Percentiles rank a stretch among this genome's conserved stretches.
Evolutionary conservation across 2,329 filamentous ascomycete genomes (phyloP).

Genomic region (Microdochium trichocladiopsis): DNA sequence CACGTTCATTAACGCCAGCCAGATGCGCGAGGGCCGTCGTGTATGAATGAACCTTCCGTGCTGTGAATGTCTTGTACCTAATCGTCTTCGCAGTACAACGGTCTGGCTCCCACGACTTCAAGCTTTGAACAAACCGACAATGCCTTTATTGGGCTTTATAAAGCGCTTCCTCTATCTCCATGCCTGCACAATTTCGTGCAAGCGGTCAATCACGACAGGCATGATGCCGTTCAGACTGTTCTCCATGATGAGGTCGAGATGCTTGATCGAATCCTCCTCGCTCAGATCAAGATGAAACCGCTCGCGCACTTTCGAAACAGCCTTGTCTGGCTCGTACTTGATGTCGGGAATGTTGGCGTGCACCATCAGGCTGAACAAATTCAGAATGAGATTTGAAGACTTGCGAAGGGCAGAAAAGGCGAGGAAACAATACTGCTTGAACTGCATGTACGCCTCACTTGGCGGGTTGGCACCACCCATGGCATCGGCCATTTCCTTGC

Average conservation of each 20-base stretch:
- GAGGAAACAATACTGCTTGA: slow-evolving; percentile 94
- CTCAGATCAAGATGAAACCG: slow-evolving; percentile 85
- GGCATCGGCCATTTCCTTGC: slow-evolving; percentile 96
- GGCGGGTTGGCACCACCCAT: slow-evolving; percentile 78
- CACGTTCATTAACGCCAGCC: no score
- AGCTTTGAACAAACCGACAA: slow-evolving; percentile 2
- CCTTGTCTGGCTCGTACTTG: slow-evolving; percentile 84
- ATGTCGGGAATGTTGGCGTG: slow-evolving; percentile 97
- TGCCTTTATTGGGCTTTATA: no score
- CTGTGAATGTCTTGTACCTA: no score
- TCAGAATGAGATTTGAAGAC: slow-evolving; percentile 83
- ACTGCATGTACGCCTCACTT: slow-evolving; percentile 70
- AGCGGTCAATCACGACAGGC: slow-evolving; percentile 86
- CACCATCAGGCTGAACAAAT: slow-evolving; percentile 94
- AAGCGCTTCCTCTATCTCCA: slow-evolving; percentile 51
- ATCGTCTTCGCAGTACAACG: no score
- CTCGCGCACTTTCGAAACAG: slow-evolving; percentile 90
- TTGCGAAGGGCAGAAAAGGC: slow-evolving; percentile 89
- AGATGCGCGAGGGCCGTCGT: no score
- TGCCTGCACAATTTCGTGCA: slow-evolving; percentile 90
- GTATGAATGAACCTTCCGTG: no score
- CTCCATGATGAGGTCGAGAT: slow-evolving; percentile 85
- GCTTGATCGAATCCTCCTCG: slow-evolving; percentile 85
- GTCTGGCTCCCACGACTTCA: no score
- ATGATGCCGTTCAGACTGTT: slow-evolving; percentile 86